Conservation (phyloP, 2,329 filamentous ascomycete genomes). For the Aureobasidium sp. region DNA sequence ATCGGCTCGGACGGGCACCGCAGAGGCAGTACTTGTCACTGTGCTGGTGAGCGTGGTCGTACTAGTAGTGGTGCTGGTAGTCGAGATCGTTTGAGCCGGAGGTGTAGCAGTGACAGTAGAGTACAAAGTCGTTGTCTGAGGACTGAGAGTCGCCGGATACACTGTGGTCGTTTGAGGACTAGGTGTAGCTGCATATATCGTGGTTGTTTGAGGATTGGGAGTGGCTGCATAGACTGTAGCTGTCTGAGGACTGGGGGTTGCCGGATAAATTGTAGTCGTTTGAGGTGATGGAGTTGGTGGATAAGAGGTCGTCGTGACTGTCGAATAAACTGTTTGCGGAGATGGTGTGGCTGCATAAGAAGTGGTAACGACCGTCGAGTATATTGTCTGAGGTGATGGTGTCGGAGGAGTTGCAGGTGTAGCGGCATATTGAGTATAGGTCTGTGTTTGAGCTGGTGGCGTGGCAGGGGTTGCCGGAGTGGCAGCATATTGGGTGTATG, state of each 20-base stretch:
- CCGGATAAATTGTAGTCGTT: neutral
- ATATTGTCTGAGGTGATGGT: neutral
- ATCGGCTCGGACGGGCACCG: neutral
- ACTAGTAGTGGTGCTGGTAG: neutral
- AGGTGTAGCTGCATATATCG: too few species aligned
- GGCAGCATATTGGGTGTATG: neutral
- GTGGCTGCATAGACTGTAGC: neutral
- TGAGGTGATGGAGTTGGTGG: neutral
- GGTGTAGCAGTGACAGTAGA: neutral
- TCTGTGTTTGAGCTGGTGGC: neutral
- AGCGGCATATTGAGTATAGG: too few species aligned
- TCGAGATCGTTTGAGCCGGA: neutral
- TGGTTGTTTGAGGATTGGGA: too few species aligned
- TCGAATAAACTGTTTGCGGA: neutral
- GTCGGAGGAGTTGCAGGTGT: too few species aligned
- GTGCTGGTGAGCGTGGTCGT: neutral
- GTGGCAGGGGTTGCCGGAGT: neutral
- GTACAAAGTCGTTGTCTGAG: neutral
- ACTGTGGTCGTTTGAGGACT: neutral
- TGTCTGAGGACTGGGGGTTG: neutral
- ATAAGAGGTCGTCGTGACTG: neutral
- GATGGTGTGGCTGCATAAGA: neutral
- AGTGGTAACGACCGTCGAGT: neutral
- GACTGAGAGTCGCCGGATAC: neutral
- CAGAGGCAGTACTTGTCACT: neutral